Base-by-base conservation (phyloP, 345 rosid genomes). In the Moringa oleifera region DNA sequence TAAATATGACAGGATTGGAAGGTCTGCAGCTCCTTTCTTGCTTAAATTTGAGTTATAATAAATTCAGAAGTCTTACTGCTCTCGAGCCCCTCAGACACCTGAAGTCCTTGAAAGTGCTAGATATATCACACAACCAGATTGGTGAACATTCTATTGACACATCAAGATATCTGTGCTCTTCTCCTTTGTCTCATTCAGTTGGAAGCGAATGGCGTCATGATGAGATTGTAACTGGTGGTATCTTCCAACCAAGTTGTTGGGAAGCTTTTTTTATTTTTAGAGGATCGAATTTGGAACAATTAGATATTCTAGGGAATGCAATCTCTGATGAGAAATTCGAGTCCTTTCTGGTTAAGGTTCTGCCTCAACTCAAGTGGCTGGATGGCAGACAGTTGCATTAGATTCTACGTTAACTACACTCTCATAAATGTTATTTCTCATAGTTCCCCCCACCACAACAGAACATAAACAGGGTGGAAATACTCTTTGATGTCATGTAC, bases 101-200 rank as follows among this genome's bases (percentile, higher is more conserved):
- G 71, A 82, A 77, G 68, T 81, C 77, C 25, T 64, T 94, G 69
- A 82, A 74, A 71, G 89, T 78, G 62, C 66, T 94, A 75, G 81
- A 88, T 75, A 74, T 94, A 67, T 90, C 99, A 60, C 51, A 85
- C 73, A 94, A 90, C 63, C 84, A 86, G 79, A 88, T 94, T n/a
- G 99, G 97, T 41, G 63, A 81, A 17, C 95, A 90, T 73, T 72
- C 96, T 18, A 71, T 90, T 16, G 96, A 94, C 86, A 85, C 96
- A 28, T 85, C 84, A 4, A 75, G 86, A 69, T 85, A 88, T 67
- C 64, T 80, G 23, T 86, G 79, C 73, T 67, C 89, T 50, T 90
- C 96, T 73, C 96, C 95, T 23, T 63, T 90, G 59, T 90, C 88
- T 63, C 90, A 94, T 61, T 76, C 84, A 5, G 72, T 57, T 28